A percentile compares a stretch with the other conserved stretches of the same genome.
Evolutionary conservation across 768 basidiomycete genomes (phyloP).

Genomic region (Bullera alba): DNA sequence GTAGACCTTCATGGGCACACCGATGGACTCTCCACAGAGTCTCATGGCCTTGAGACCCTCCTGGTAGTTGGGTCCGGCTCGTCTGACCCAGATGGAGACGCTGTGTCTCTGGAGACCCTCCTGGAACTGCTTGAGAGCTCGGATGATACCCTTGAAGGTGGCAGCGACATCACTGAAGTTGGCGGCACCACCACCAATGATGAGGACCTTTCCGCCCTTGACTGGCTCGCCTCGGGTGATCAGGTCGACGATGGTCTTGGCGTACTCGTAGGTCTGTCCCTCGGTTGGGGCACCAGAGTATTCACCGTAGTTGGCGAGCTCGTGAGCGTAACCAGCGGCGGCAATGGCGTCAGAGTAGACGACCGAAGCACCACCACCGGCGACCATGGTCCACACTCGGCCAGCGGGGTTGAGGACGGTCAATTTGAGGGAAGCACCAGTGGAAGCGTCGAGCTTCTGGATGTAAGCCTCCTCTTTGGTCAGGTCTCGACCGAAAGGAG

Average conservation of each 20-base stretch:
- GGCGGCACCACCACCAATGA: slow-evolving; percentile 97
- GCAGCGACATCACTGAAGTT: slow-evolving; percentile 99
- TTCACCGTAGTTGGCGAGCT: slow-evolving; percentile 99
- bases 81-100: slow-evolving; percentile 93
- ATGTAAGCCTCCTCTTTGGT: slow-evolving; percentile 99
- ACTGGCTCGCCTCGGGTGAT: slow-evolving; percentile 82
- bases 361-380: slow-evolving; percentile 62
- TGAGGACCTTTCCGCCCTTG: slow-evolving; percentile 87
- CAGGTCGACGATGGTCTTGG: slow-evolving; percentile 97
- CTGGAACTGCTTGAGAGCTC: slow-evolving; percentile 89
- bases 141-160: slow-evolving; percentile 99
- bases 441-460: slow-evolving; percentile 92
- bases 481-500: slow-evolving; percentile 92
- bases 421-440: slow-evolving; percentile 95
- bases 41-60: slow-evolving; percentile 98
- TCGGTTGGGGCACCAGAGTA: slow-evolving; percentile 97
- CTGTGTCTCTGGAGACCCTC: slow-evolving; percentile 69
- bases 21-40: slow-evolving; percentile 87
- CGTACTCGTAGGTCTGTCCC: slow-evolving; percentile 98
- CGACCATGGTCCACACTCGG: slow-evolving; percentile 99
- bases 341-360: slow-evolving; percentile 62
- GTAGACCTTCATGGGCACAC: slow-evolving; percentile 92
- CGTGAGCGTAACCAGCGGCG: slow-evolving; percentile 90
- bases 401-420: slow-evolving; percentile 93
- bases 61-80: slow-evolving; percentile 99